phyloP scores from a whole-genome alignment of 169 alveolate genomes.

The Eimeria acervulina region DNA sequence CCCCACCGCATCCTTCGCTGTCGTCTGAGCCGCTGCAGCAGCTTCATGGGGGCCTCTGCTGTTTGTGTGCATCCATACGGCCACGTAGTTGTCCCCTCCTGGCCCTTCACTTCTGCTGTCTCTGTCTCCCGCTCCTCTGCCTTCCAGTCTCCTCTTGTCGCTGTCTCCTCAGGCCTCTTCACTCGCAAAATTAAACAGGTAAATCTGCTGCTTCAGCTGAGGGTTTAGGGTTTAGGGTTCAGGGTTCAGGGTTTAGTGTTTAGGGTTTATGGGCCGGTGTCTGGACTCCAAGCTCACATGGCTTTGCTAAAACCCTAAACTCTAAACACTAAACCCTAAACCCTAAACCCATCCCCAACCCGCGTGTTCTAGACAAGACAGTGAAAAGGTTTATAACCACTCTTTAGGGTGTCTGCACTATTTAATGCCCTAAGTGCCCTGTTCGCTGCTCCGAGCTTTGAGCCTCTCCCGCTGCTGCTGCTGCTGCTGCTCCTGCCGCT shows the following conservation, averaged over 20 bases:
- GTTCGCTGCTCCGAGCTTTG: too few relatives aligned
- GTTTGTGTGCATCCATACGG: constrained; percentile 64
- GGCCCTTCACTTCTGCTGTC: constrained; percentile 27
- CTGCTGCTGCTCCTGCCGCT: too few relatives aligned
- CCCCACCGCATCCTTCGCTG: constrained; percentile 26
- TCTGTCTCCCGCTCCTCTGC: constrained; percentile 20
- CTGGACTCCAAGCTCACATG: too few relatives aligned
- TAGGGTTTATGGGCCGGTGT: too few relatives aligned
- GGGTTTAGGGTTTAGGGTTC: neutral
- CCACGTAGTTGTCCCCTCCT: constrained; percentile 53
- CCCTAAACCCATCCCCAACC: neutral
- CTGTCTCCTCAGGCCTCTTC: constrained; percentile 67
- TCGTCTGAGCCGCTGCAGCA: constrained; percentile 33
- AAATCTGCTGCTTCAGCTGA: neutral
- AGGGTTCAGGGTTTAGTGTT: too few relatives aligned
- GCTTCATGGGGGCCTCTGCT: neutral
- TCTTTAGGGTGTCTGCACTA: too few relatives aligned
- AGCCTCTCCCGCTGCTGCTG: too few relatives aligned
- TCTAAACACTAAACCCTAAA: neutral
- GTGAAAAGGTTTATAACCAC: too few relatives aligned
- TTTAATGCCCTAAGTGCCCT: too few relatives aligned
- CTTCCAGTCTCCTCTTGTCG: constrained; percentile 62
- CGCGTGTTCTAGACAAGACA: neutral
- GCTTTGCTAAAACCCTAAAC: neutral
- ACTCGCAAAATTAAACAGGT: constrained; percentile 24